These are phyloP conservation scores for Phialemoniopsis sp. DNA, from an alignment of 2,329 filamentous ascomycete genomes.

Conservation along the genomic window DNA sequence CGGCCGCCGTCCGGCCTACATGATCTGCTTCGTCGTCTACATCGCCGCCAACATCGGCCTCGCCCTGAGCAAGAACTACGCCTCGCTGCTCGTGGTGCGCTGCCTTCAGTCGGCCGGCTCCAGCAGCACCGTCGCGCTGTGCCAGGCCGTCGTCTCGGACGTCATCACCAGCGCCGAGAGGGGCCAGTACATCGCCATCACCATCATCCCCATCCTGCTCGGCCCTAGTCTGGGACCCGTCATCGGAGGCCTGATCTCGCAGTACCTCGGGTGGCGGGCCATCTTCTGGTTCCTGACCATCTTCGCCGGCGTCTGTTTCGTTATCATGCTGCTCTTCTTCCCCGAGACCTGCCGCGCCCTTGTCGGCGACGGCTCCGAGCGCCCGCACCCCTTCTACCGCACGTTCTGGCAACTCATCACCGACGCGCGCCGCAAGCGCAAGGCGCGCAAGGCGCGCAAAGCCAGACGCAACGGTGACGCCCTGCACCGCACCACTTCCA, in stretches of 20 bases:
- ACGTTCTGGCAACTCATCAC: no score
- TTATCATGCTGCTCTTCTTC: conserved; percentile 41
- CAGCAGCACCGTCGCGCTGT: conserved; percentile 55
- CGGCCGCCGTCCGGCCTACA: conserved; percentile 48
- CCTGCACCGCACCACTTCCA: neutral
- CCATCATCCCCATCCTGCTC: conserved; percentile 40
- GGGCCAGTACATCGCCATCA: conserved; percentile 53
- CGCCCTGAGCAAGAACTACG: conserved; percentile 42
- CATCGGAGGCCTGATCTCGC: conserved; percentile 52
- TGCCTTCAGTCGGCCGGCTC: conserved; percentile 55
- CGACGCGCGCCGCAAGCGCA: no score
- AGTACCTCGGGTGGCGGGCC: conserved; percentile 54
- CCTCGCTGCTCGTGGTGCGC: conserved; percentile 46
- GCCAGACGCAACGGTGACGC: neutral
- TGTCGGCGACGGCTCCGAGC: conserved; percentile 49
- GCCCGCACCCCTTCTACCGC: conserved; percentile 15
- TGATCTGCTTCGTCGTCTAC: conserved; percentile 47
- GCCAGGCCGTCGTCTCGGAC: conserved; percentile 57
- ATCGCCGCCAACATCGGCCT: conserved; percentile 48
- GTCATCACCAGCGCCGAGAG: conserved; percentile 58
- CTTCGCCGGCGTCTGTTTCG: conserved; percentile 28
- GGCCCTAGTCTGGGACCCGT: conserved; percentile 48
- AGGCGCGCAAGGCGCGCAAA: no score
- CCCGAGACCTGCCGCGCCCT: conserved; percentile 47
- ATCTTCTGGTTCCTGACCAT: conserved; percentile 63